phyloP scores from a whole-genome alignment of 1,284 basidiomycete genomes.

The Malassezia sp. region DNA sequence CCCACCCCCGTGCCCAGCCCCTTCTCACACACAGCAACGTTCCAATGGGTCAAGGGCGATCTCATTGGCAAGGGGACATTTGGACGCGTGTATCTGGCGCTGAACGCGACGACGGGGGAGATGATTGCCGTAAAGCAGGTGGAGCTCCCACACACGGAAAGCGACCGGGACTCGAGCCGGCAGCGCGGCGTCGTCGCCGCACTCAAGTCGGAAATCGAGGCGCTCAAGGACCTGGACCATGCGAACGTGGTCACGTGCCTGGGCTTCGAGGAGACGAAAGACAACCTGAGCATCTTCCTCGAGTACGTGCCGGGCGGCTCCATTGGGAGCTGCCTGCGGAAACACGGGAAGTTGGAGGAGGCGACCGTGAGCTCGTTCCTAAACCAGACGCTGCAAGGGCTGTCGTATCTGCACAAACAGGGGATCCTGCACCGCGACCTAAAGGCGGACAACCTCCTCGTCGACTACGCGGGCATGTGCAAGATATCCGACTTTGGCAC shows the following conservation, averaged over 20 bases:
- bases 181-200: constrained; percentile 80
- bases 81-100: constrained; percentile 84
- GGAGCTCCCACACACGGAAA: constrained; percentile 77
- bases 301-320: constrained; percentile 71
- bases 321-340: constrained; percentile 78
- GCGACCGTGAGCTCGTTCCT: constrained; percentile 86
- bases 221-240: constrained; percentile 86
- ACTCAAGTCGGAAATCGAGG: constrained; percentile 83
- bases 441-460: constrained; percentile 96
- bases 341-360: constrained; percentile 84
- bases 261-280: constrained; percentile 73
- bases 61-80: constrained; percentile 94
- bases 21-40: too few species aligned
- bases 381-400: constrained; percentile 75
- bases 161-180: constrained; percentile 74
- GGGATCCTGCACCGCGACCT: constrained; percentile 91
- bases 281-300: constrained; percentile 91
- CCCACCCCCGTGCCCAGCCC: too few species aligned
- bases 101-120: constrained; percentile 96
- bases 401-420: constrained; percentile 82
- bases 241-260: constrained; percentile 94
- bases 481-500: constrained; percentile 91
- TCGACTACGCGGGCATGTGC: constrained; percentile 81
- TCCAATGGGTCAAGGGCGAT: constrained; percentile 97
- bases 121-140: constrained; percentile 99